Base-by-base conservation (phyloP, 2,329 filamentous ascomycete genomes). In the Apiospora sp. region DNA sequence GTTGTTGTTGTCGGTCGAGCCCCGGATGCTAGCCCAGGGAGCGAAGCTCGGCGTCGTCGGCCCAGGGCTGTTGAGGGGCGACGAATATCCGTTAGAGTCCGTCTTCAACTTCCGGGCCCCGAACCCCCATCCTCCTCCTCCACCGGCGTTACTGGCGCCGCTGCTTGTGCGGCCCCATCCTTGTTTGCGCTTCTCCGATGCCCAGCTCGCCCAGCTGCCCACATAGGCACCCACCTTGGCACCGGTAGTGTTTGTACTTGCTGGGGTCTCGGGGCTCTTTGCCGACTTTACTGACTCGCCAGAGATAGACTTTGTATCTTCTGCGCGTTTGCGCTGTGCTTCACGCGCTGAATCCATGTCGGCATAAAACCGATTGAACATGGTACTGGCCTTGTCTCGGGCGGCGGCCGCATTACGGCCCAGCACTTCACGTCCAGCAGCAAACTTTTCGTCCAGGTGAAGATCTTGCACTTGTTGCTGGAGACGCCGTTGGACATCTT, bases 381-480 rank as follows among this genome's bases (percentile, higher is more conserved):
- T 92, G 5, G 91, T 92, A 27, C 92, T 95, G 0, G 97, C 94
- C 83, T 96, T 97, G 78, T 96, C 94, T 71, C 93, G 92, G 0
- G 96, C 95, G 0, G 93, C 94, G 4, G 94, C 93, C n/a, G 98
- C 82, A 78, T 97, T 95, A 73, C 95, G 92, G n/a, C 94, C 94
- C 2, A 98, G 87, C 0, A 92, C 93, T 81, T 98, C 96, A 71
- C 92, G 90, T 12, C 95, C 93, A 73, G 94, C 92, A 0, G 93
- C 92, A 73, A 98, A 91, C 12, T 94, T 91, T 80, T 98, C 96
- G 80, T 99, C 96, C 1, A 98, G 88, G 80, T 98, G 95, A 68
- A 98, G 88, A 74, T 98, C 96, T 76, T 96, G 93, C 69, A 99
- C 94, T 83, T 98, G 96, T 81, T 97, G 93, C 48, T 94, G 92